Conservation (phyloP, 208 protist genomes). For the Polymyxa betae region DNA sequence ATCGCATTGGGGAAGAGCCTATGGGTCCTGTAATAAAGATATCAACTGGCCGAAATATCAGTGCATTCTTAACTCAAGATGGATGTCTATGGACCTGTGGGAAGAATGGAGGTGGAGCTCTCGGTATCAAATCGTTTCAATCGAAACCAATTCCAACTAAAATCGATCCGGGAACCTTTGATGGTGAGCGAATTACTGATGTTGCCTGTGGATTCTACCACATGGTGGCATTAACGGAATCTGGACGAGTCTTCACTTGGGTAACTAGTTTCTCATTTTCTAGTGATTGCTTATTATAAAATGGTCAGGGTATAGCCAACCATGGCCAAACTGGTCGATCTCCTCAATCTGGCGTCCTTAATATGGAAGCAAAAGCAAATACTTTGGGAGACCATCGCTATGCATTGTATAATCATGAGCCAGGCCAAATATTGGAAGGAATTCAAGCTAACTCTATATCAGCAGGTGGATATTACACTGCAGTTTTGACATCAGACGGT, state of each 20-base stretch:
- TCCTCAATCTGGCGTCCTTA: background rate
- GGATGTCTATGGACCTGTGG: conserved; percentile 17
- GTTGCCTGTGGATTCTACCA: conserved; percentile 31
- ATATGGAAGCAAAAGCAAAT: background rate
- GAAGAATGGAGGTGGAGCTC: background rate
- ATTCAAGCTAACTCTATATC: background rate
- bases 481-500: background rate
- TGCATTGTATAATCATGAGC: background rate
- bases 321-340: conserved; percentile 28
- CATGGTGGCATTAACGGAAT: conserved; percentile 37
- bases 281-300: background rate
- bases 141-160: conserved; percentile 3
- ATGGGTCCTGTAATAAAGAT: background rate
- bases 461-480: background rate
- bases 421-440: background rate
- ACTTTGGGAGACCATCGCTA: background rate
- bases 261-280: background rate
- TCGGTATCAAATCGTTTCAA: background rate
- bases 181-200: background rate
- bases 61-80: background rate
- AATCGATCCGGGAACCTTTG: background rate
- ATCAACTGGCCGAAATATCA: conserved; percentile 5
- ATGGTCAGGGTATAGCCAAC: conserved; percentile 15
- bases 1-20: background rate
- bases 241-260: conserved; percentile 22